Conservation (phyloP, 108 stramenopile species). For the Pseudonitzschia multiseries region DNA sequence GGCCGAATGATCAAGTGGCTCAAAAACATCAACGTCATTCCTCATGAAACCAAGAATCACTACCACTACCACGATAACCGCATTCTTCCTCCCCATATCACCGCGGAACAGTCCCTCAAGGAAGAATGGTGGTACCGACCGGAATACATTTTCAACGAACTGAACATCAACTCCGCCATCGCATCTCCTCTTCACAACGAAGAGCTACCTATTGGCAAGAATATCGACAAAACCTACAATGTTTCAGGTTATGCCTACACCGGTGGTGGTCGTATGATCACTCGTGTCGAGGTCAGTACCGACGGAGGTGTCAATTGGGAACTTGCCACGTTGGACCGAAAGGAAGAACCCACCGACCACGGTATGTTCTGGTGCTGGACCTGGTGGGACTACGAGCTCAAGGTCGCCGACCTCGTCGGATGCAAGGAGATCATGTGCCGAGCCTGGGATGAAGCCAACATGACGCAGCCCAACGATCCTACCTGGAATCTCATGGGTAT, state of each 20-base stretch:
- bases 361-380: slow-evolving; percentile 96
- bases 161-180: slow-evolving; percentile 98
- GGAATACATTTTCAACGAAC: slow-evolving; percentile 97
- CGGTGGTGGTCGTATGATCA: slow-evolving; percentile 90
- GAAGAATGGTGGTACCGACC: slow-evolving; percentile 99
- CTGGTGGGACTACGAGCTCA: slow-evolving; percentile 78
- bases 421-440: slow-evolving; percentile 91
- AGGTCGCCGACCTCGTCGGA: slow-evolving; percentile 79
- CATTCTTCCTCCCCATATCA: slow-evolving; percentile 93
- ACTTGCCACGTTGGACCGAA: slow-evolving; percentile 66
- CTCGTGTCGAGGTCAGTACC: slow-evolving; percentile 89
- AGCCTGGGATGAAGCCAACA: slow-evolving; percentile 95
- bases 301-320: slow-evolving; percentile 90
- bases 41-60: slow-evolving; percentile 91
- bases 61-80: slow-evolving; percentile 99
- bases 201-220: slow-evolving; percentile 68
- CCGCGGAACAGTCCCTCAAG: slow-evolving; percentile 87
- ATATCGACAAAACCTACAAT: slow-evolving; percentile 73
- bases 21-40: slow-evolving; percentile 86
- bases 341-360: slow-evolving; percentile 79
- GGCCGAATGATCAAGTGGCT: slow-evolving; percentile 99
- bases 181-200: slow-evolving; percentile 90
- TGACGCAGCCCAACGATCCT: slow-evolving; percentile 84
- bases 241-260: slow-evolving; percentile 95
- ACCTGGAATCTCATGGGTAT: slow-evolving; percentile 99